These are phyloP conservation scores for Daedalea quercina DNA, from an alignment of 768 basidiomycete species.

Conservation along the genomic window DNA sequence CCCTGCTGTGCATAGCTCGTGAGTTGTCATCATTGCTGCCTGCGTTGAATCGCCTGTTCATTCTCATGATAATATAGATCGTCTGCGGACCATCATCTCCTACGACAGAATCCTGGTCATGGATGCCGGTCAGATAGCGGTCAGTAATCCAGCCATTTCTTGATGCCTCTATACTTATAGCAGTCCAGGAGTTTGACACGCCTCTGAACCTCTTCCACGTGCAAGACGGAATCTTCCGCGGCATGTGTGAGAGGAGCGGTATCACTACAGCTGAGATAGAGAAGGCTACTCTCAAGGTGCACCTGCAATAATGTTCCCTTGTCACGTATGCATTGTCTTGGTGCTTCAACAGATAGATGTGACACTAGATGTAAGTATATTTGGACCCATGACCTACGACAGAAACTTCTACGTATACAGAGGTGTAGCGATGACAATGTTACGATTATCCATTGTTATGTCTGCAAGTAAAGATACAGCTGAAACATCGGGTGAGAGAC, in stretches of 20 bases:
- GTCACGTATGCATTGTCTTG: background rate
- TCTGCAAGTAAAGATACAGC: too few species aligned
- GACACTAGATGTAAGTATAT: too few species aligned
- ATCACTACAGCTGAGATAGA: conserved; percentile 43
- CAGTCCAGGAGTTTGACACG: conserved; percentile 40
- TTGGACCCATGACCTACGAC: too few species aligned
- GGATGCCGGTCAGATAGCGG: conserved; percentile 52
- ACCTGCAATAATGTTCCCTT: background rate
- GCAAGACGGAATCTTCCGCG: conserved; percentile 47
- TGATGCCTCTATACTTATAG: background rate
- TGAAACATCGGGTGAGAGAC: too few species aligned
- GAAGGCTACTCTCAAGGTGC: conserved; percentile 15
- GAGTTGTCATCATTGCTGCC: conserved; percentile 2
- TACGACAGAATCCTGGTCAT: conserved; percentile 71
- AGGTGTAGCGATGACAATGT: too few species aligned
- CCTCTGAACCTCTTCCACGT: conserved; percentile 39
- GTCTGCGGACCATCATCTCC: conserved; percentile 45
- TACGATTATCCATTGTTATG: too few species aligned
- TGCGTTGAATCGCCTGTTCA: background rate
- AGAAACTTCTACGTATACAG: too few species aligned
- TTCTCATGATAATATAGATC: conserved; percentile 22
- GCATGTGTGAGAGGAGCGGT: conserved; percentile 50
- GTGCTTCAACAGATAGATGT: background rate
- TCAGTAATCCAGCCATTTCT: conserved; percentile 19
- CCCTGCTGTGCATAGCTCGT: conserved; percentile 44